These are phyloP conservation scores for Ophiostoma sp. DNA, from an alignment of 2,329 filamentous ascomycete species.

Conservation along the genomic window DNA sequence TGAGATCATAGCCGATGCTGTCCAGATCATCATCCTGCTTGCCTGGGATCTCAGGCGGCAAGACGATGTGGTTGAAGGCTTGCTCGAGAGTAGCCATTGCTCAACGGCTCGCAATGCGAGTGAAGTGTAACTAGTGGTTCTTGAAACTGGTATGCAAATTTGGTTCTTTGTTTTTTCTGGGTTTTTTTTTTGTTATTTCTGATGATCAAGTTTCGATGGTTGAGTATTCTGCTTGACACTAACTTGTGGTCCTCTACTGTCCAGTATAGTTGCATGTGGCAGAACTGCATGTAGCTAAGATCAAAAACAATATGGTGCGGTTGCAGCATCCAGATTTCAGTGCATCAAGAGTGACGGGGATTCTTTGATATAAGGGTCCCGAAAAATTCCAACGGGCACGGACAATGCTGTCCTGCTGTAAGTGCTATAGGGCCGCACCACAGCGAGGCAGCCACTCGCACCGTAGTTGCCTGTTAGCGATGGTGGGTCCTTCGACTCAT, in stretches of 20 bases:
- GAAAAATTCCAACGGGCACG: neutral
- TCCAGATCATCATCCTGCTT: conserved; percentile 12
- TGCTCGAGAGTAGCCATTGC: conserved; percentile 8
- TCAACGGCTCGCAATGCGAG: conserved; percentile 3
- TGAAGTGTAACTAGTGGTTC: neutral
- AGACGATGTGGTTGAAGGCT: conserved; percentile 25
- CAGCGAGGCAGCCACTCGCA: neutral
- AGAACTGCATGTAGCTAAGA: neutral
- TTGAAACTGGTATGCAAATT: neutral
- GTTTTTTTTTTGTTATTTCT: neutral
- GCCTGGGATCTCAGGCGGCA: conserved; percentile 23
- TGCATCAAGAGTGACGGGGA: neutral
- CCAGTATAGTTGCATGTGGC: neutral
- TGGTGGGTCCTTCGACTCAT: neutral
- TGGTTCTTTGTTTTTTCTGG: neutral
- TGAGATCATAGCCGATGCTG: neutral
- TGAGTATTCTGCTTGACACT: neutral
- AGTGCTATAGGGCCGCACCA: neutral
- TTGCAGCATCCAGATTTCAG: neutral
- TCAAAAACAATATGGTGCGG: neutral
- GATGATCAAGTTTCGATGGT: neutral
- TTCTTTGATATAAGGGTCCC: neutral
- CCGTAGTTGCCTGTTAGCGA: neutral
- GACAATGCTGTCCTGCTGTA: neutral
- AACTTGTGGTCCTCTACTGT: neutral